Evolutionary conservation across 1,284 basidiomycete genomes (phyloP), one percentile per base, ranked within the genome.

Genomic region (Anthracocystis walkeri): DNA sequence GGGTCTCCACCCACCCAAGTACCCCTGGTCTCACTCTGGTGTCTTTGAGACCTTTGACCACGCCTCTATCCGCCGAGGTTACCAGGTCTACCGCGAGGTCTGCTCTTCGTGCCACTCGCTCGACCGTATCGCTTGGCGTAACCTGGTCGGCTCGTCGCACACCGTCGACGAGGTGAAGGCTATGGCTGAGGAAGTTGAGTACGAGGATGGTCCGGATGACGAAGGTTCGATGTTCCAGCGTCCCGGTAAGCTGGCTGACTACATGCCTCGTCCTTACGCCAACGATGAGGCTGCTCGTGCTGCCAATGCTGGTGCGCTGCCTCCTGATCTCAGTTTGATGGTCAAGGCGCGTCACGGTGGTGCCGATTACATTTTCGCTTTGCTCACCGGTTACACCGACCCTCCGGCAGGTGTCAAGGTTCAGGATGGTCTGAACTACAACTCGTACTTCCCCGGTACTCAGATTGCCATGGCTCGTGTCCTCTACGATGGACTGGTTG

Each of bases 71-170:
- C 94, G 97, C 84, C 91, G 97, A 85, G 97, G 97, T 31, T 99
- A 97, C 89, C 92, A 94, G 75, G 97, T 99, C 56, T 99, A 99
- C 89, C 93, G 95, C 70, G 96, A 99, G 88, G 97, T 99, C 66
- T 99, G 97, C 87, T 93, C 96, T 7, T 93, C 97, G 18, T 99
- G 97, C 88, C 97, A 99, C 87, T 99, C 97, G 51, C 91, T 99
- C 68, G 94, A 99, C 89, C 94, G 97, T 82, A 95, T 99, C 86
- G 97, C 97, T 72, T 99, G 97, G 97, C 93, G 97, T 85, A 99
- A 99, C 88, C 89, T 99, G 68, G 97, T 99, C 80, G 97, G 95
- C 85, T 94, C 97, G 65, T 97, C 95, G 41, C 97, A 99, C 88
- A 94, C 92, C 73, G 96, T 90, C 55, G 93, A 96, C 80, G 96